Base-by-base conservation (phyloP, 139 green algal genomes). In the Picochlorum sp. region DNA sequence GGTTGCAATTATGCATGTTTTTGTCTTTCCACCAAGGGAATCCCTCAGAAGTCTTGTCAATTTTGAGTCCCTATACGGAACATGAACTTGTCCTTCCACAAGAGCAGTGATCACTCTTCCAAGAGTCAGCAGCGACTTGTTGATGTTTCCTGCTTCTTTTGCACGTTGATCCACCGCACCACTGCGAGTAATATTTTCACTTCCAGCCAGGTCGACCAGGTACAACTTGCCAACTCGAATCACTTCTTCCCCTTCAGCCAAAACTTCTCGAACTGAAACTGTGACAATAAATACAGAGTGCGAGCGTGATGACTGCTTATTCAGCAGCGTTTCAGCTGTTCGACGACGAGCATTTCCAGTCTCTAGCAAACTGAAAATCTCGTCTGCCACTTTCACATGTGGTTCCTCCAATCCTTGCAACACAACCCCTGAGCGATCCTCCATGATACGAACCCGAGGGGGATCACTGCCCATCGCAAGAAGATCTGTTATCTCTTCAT, bases 1-100 rank as follows among this genome's bases (percentile, higher is more conserved):
- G 30, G 91, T 98, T 12, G 93, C 93, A 50, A 99, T 94, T 74
- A 99, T 96, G 80, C 90, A 97, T n/a, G 85, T 94, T 73, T 90
- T 90, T 28, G 85, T 89, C 35, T 72, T 69, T 5, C 85, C 85
- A 22, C 85, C 85, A 31, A 99, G 82, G 0, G 86, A 95, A 64
- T 99, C 93, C 1, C 87, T 76, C 65, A 99, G 80, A 65, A 99
- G 79, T 35, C 91, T 76, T 3, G 93, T 99, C 49, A 99, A 85
- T 77, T 99, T 99, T 50, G 67, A 87, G 74, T 98, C 93, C 10
- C 93, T 77, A 75, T 89, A 95, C 0, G 79, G 82, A 37, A 88
- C 63, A 51, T 85, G 67, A 12, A 41, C 64, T 32, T 72, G 63
- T 13, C 68, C 70, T 60, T 91, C 90, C 30, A 95, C 89, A 35